phyloP scores from a whole-genome alignment of 352 stramenopile species.

The Phytophthora chlamydospora region DNA sequence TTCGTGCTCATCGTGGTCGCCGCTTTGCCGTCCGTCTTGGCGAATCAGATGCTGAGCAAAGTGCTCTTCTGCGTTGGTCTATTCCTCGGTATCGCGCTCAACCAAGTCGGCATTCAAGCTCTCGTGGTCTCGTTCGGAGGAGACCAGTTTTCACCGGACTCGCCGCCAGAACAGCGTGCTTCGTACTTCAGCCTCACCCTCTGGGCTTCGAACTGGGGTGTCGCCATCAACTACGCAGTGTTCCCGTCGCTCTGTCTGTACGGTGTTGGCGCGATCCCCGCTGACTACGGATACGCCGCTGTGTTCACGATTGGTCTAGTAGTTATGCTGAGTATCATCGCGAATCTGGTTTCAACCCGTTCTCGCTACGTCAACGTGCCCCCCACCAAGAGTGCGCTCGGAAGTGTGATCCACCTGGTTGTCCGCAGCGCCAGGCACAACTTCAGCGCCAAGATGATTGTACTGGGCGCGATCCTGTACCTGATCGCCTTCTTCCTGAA shows the following conservation, averaged over 20 bases:
- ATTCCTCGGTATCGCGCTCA: slow-evolving; percentile 54
- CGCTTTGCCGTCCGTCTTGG: slow-evolving; percentile 41
- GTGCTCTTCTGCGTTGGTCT: slow-evolving; percentile 61
- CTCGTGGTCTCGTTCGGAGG: slow-evolving; percentile 63
- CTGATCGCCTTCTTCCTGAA: slow-evolving; percentile 48
- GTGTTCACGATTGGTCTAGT: slow-evolving; percentile 58
- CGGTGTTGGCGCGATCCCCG: slow-evolving; percentile 56
- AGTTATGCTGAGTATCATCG: slow-evolving; percentile 41
- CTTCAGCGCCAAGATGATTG: slow-evolving; percentile 33
- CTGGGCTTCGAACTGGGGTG: slow-evolving; percentile 73
- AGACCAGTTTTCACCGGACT: slow-evolving; percentile 59
- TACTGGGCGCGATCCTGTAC: slow-evolving; percentile 38
- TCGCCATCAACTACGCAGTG: slow-evolving; percentile 73
- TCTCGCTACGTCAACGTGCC: slow-evolving; percentile 49
- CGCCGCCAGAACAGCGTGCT: slow-evolving; percentile 42
- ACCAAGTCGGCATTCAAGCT: slow-evolving; percentile 53
- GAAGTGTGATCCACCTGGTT: slow-evolving; percentile 44
- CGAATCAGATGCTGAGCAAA: slow-evolving; percentile 36
- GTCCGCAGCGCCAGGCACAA: slow-evolving; percentile 10
- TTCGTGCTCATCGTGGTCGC: slow-evolving; percentile 55
- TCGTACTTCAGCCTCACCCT: slow-evolving; percentile 85
- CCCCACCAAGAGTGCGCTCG: slow-evolving; percentile 41
- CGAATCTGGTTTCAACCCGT: slow-evolving; percentile 38
- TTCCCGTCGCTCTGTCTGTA: slow-evolving; percentile 76
- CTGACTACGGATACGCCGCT: slow-evolving; percentile 36